Evolutionary conservation across 176 grass and related monocot genomes (phyloP).

Genomic region (Saccharum spontaneum): DNA sequence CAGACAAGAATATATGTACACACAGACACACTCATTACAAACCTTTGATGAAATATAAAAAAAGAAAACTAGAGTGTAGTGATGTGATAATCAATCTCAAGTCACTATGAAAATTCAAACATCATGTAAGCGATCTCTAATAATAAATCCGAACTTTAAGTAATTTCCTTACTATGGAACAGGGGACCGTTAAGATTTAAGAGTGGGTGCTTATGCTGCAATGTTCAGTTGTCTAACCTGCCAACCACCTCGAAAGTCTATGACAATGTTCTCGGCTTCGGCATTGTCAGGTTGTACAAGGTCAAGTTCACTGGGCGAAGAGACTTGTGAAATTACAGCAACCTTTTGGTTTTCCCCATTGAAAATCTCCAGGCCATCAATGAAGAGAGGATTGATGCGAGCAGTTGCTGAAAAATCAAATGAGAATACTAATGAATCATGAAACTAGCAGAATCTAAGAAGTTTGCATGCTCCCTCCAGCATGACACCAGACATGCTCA

Average conservation of each 20-base stretch:
- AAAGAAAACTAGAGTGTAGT: not conserved
- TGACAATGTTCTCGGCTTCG: slow-evolving; percentile 56
- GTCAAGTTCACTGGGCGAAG: slow-evolving; percentile 68
- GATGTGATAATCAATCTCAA: not conserved
- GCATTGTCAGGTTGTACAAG: slow-evolving; percentile 55
- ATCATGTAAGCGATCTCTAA: not conserved
- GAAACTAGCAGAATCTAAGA: not conserved
- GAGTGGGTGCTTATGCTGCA: not conserved
- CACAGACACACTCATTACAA: not conserved
- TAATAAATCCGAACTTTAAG: slow-evolving; percentile 9
- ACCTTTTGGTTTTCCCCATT: slow-evolving; percentile 52
- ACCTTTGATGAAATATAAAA: not conserved
- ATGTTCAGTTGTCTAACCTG: slow-evolving; percentile 52
- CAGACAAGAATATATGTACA: not conserved
- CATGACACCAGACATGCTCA: not conserved
- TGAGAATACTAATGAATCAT: not conserved
- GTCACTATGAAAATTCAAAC: not conserved
- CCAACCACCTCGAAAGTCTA: slow-evolving; percentile 77
- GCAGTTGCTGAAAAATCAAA: slow-evolving; percentile 58
- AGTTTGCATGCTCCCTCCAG: not conserved
- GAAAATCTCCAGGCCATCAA: slow-evolving; percentile 55
- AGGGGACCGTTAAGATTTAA: not conserved
- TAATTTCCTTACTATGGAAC: not conserved
- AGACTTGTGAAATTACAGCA: slow-evolving; percentile 60
- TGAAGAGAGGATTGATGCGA: slow-evolving; percentile 74